Evolutionary conservation across 164 flowering plant species (phyloP).

Genomic region (Piper longum): DNA sequence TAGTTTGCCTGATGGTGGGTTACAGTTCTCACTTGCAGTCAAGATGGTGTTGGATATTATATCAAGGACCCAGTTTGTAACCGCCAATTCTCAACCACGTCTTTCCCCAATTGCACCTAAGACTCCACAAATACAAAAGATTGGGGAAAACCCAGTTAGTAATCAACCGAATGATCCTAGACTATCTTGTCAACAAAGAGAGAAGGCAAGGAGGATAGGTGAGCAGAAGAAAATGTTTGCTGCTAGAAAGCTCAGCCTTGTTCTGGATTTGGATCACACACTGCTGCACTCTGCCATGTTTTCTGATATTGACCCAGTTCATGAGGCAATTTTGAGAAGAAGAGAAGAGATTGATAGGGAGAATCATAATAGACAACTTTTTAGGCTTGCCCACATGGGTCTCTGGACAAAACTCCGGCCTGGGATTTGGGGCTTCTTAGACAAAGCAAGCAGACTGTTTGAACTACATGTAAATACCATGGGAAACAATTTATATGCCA

Average conservation of each 20-base stretch:
- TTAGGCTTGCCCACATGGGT: slow-evolving; percentile 73
- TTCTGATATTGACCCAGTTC: slow-evolving; percentile 60
- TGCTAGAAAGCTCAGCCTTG: slow-evolving; percentile 77
- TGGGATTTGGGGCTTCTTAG: slow-evolving; percentile 86
- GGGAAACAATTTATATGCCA: slow-evolving; percentile 90
- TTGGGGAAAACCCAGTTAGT: slow-evolving; percentile 10
- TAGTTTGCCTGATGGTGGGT: slow-evolving; percentile 49
- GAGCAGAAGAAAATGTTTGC: slow-evolving; percentile 91
- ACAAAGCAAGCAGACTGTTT: slow-evolving; percentile 88
- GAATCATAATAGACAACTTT: slow-evolving; percentile 68
- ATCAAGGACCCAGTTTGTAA: slow-evolving; percentile 31
- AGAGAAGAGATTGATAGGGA: slow-evolving; percentile 86
- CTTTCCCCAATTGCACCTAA: slow-evolving; percentile 10
- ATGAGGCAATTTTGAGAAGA: slow-evolving; percentile 67
- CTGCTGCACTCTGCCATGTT: slow-evolving; percentile 97
- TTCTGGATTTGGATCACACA: slow-evolving; percentile 93
- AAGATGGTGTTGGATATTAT: slow-evolving; percentile 62
- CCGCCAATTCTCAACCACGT: slow-evolving; percentile 7
- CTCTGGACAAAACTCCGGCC: slow-evolving; percentile 98
- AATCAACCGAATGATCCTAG: slow-evolving; percentile 18
- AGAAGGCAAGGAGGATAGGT: slow-evolving; percentile 74
- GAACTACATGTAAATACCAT: slow-evolving; percentile 94
- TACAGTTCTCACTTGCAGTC: slow-evolving; percentile 47
- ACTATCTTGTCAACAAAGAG: slow-evolving; percentile 43
- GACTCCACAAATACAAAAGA: slow-evolving; percentile 19